Evolutionary conservation across 202 grass and related monocot species (phyloP), one percentile per base, ranked within the genome.

Genomic region (Panicum hallii): DNA sequence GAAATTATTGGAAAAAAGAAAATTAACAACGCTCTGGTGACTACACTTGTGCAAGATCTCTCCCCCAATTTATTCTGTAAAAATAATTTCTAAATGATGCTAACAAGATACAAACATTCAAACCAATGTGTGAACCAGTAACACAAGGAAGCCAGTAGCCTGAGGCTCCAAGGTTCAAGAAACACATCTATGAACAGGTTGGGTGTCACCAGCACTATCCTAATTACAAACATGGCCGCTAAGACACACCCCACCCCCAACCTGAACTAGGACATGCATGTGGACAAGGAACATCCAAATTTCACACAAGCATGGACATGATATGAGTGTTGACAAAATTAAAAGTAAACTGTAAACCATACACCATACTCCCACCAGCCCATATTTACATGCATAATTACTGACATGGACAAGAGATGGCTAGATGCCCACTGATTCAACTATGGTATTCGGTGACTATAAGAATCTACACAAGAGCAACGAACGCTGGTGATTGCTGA

Each of bases 301-400:
- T 20, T 63, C 20, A 36, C 23, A 80, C 58, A 23, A 56, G 72
- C 19, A 70, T 53, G 85, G 17, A 1, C 6, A 20, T 41, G 30
- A 40, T 3, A 56, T 28, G 32, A 12, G 12, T 28, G 58, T 40
- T 7, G 1, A 9, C 0, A 28, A 52, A 11, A 82, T 47, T 70
- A 52, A 11, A 82, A 56, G 17, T 43, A 62, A 42, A 75, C 41
- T 42, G 28, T 45, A 81, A 75, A 67, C 20, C 53, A 61, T 10
- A 49, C 26, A 26, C 23, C 15, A 34, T 2, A 36, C 63, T 38
- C 62, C 13, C 62, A 75, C 3, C n/a, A 74, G 5, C n/a, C 15
- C 20, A 56, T 54, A 43, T 11, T 1, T 0, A 54, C 3, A 83
- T 15, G 26, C 23, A 58, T 4, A 52, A 60, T 23, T 78, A 57